Conservation (phyloP, 306 rosid genomes). For the Ammopiptanthus mongolicus region DNA sequence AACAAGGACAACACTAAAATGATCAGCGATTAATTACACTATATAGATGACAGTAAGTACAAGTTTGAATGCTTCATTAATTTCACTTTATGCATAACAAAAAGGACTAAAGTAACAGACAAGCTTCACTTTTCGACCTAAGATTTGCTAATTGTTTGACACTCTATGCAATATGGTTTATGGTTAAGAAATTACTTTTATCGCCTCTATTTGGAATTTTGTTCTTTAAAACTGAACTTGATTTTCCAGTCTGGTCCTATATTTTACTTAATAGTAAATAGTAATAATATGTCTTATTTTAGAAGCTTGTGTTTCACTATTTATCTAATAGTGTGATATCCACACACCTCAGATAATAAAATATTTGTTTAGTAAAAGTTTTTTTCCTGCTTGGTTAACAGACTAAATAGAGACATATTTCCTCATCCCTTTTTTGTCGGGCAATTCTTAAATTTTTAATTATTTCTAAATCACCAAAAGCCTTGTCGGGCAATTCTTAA, state of each 20-base stretch:
- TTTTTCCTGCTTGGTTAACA: neutral
- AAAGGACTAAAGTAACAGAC: neutral
- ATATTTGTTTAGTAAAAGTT: neutral
- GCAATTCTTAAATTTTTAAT: no score
- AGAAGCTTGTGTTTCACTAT: neutral
- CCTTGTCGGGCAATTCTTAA: neutral
- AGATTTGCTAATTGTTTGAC: neutral
- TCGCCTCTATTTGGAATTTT: neutral
- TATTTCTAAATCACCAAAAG: no score
- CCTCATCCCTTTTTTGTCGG: neutral
- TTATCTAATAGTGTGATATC: neutral
- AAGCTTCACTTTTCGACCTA: neutral
- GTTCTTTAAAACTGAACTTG: neutral
- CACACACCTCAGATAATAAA: neutral
- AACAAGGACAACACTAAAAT: neutral
- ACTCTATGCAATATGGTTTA: neutral
- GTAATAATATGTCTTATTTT: neutral
- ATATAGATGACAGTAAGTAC: neutral
- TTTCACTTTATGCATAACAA: neutral
- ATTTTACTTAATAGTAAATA: no score
- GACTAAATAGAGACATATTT: neutral
- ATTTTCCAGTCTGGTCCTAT: neutral
- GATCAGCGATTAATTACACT: neutral
- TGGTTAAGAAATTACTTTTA: neutral
- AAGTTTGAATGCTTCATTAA: neutral